These are phyloP conservation scores for Neophaeococcomyces mojaviensis DNA, from an alignment of 2,329 filamentous ascomycete species.

Conservation along the genomic window DNA sequence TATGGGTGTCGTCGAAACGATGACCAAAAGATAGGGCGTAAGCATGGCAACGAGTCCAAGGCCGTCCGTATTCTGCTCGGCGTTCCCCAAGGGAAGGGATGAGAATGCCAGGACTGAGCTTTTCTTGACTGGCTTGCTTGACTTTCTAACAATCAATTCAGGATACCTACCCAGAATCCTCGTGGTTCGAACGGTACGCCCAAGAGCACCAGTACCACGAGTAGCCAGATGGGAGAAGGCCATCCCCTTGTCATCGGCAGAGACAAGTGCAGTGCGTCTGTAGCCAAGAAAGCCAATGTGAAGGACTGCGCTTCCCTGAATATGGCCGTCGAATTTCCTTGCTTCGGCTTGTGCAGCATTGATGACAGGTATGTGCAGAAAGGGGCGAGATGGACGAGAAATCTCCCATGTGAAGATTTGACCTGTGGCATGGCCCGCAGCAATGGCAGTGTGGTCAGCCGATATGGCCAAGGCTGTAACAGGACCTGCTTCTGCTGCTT, in stretches of 20 bases:
- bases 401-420: conserved; percentile 98
- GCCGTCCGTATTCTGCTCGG: conserved; percentile 76
- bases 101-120: conserved; percentile 92
- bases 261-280: conserved; percentile 86
- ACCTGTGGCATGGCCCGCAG: conserved; percentile 80
- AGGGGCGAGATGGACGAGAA: conserved; percentile 70
- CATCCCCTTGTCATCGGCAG: conserved; percentile 92
- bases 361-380: conserved; percentile 76
- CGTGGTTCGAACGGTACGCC: conserved; percentile 77
- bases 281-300: conserved; percentile 94
- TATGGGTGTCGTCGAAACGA: conserved; percentile 92
- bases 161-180: conserved; percentile 89
- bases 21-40: conserved; percentile 89
- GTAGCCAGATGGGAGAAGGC: conserved; percentile 95
- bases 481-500: conserved; percentile 84
- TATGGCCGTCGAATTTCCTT: conserved; percentile 71
- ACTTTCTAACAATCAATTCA: conserved; percentile 52
- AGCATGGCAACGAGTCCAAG: conserved; percentile 91
- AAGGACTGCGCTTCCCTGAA: conserved; percentile 67
- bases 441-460: conserved; percentile 86
- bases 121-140: conserved; percentile 65
- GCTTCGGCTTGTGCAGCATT: conserved; percentile 58
- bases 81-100: conserved; percentile 84
- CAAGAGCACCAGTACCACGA: conserved; percentile 77
- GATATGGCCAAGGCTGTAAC: conserved; percentile 84